Evolutionary conservation across 441 rosid genomes (phyloP), one percentile per base, ranked within the genome.

Genomic region (Pelargonium exstipulatum): DNA sequence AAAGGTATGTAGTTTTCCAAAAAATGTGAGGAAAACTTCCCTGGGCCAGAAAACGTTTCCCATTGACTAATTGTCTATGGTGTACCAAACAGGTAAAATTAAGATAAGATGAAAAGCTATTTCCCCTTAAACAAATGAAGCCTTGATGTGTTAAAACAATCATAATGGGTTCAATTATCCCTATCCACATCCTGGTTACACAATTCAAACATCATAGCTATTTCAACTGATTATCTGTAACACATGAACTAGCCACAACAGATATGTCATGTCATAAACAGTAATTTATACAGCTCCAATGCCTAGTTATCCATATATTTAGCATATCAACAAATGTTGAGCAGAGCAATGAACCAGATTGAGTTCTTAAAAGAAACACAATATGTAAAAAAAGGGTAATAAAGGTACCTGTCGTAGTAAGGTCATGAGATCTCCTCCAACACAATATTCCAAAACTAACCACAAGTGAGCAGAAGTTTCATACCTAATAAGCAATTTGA

Each of bases 401-500:
- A 12, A 60, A 51, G 14, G 13, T 86, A 95, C 99, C 99, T 95
- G 98, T 65, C 83, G 85, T 73, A 95, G 61, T 70, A 95, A 82
- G 64, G 88, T 82, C 88, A 86, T 83, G 48, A 95, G 87, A 81
- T 95, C 96, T 76, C 99, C 98, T 17, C 99, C 97, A 58, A 92
- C 96, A 49, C 98, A 92, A 72, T 89, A 95, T 75, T 95, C 99
- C 85, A 95, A 74, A 79, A 95, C 96, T 73, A 92, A 82, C 98
- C 99, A 92, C 86, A 95, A 79, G 77, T 95, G 99, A 55, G 96
- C 92, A 22, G 99, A 87, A 61, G 98, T 92, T 83, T 95, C 99
- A 53, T 92, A 90, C 97, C 97, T 91, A 65, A 58, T 43, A 72
- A 60, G 14, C 16, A 61, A 72, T 60, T 79, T 67, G 68, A 71